Base-by-base conservation (phyloP, 495 filamentous ascomycete species). In the Cladorrhinum samala region DNA sequence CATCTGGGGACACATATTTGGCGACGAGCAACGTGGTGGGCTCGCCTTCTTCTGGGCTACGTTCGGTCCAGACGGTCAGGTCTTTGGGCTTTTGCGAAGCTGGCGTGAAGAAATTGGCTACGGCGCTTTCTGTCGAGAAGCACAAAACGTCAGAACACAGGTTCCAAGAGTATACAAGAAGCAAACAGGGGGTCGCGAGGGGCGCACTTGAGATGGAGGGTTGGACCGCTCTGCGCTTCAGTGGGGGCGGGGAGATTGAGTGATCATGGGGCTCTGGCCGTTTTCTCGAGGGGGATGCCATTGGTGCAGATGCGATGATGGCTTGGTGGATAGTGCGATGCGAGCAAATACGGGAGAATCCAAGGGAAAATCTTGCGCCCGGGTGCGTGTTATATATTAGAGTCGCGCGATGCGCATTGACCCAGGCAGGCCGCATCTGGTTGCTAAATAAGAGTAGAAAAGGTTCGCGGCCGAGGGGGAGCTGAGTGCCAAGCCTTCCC, bases 91-190 rank as follows among this genome's bases (percentile, higher is more conserved):
- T 97, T 63, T 95, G 78, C 4, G 90, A 96, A 0, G 77, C 64
- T 1, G 93, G 91, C 0, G 84, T 95, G 72, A 99, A 96, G 71
- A 99, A 99, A 33, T 77, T 88, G 11, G 85, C 77, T 9, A 94
- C 83, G 0, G 84, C 75, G 24, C 59, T 67, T 75, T 89, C 75
- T 89, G 21, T n/a, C n/a, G n/a, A n/a, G n/a, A 17, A 13, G 47
- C 19, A 17, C 55, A 14, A 55, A n/a, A n/a, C n/a, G n/a, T n/a
- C n/a, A n/a, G n/a, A n/a, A n/a, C n/a, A n/a, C n/a, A n/a, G n/a
- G n/a, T n/a, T n/a, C n/a, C 17, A 43, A 8, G 20, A 24, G 44
- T 33, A 48, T 9, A 41, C 3, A 55, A 8, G 19, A 33, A 33
- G n/a, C n/a, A n/a, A n/a, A n/a, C n/a, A n/a, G n/a, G n/a, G n/a